Percentiles rank a stretch among this genome's conserved stretches.
Evolutionary conservation across 129 eudicot species (phyloP).

Genomic region (Deinandra increscens): DNA sequence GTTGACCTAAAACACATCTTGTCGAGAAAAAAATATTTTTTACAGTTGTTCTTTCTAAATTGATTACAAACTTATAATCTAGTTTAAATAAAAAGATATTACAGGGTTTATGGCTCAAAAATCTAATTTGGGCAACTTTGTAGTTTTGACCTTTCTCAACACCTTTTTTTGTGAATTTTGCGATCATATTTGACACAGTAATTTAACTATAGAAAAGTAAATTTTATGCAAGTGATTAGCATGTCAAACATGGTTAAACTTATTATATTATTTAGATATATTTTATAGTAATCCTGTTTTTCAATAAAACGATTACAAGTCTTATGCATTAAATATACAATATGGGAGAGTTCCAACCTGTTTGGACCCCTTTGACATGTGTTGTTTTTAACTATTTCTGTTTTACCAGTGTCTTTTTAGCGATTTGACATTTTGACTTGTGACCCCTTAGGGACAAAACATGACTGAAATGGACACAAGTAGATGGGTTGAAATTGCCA

Average conservation of each 20-base stretch:
- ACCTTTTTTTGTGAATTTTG: background rate
- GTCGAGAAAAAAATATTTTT: background rate
- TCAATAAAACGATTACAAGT: background rate
- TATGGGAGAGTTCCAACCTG: background rate
- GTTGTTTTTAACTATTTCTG: background rate
- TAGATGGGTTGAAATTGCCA: background rate
- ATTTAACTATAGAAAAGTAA: background rate
- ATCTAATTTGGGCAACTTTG: background rate
- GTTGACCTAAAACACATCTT: background rate
- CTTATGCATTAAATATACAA: background rate
- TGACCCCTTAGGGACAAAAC: background rate
- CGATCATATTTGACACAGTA: background rate
- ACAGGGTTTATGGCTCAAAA: background rate
- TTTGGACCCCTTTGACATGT: background rate
- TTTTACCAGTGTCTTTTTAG: background rate
- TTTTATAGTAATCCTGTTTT: background rate
- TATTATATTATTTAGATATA: background rate
- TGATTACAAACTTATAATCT: too few species aligned
- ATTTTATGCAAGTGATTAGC: background rate
- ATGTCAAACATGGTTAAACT: background rate
- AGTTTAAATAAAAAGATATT: background rate
- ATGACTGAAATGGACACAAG: background rate
- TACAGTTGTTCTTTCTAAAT: too few species aligned
- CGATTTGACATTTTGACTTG: background rate
- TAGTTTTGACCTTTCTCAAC: too few species aligned